Base-by-base conservation (phyloP, 345 rosid genomes). In the Boechera divaricarpa region DNA sequence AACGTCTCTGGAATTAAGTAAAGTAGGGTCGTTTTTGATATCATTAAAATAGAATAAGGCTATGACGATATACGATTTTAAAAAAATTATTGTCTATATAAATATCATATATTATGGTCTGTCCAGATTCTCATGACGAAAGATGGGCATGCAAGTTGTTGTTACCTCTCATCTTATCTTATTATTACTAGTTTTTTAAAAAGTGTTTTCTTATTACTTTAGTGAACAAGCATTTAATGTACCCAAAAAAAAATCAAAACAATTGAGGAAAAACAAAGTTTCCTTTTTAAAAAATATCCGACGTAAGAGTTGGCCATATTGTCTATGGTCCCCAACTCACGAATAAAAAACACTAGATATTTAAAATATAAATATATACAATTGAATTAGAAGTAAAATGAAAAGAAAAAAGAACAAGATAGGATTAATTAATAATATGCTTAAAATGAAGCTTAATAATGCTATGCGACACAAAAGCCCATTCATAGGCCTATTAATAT, bases 331-430 rank as follows among this genome's bases (percentile, higher is more conserved):
- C 48, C 88, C 88, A 73, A 82, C 32, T 55, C 89, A 88, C 8
- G 84, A 88, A 85, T 15, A n/a, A 75, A 78, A 86, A 83, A 89
- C 87, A 84, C 84, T 88, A 63, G 82, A 67, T 13, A 12, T 52
- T 39, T 12, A 87, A 59, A 88, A 89, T 24, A 69, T 2, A 15
- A 26, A 41, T 9, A 28, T 28, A 6, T 5, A 29, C 29, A 15
- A 32, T 13, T 38, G 31, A 32, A 67, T 31, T 56, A 7, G 0
- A 24, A 51, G 4, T 5, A 1, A 39, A 63, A 5, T 5, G 7
- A 35, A 35, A 35, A 21, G 1, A 10, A 12, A 9, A 8, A 9
- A 38, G 10, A 39, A 2, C 3, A 39, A 16, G 4, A 7, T 16
- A 49, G 7, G 6, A 49, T 7, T 48, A n/a, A 51, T 3, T 52